Evolutionary conservation across 2,329 filamentous ascomycete genomes (phyloP), one percentile per base, ranked within the genome.

Genomic region (Alternaria infectoria): DNA sequence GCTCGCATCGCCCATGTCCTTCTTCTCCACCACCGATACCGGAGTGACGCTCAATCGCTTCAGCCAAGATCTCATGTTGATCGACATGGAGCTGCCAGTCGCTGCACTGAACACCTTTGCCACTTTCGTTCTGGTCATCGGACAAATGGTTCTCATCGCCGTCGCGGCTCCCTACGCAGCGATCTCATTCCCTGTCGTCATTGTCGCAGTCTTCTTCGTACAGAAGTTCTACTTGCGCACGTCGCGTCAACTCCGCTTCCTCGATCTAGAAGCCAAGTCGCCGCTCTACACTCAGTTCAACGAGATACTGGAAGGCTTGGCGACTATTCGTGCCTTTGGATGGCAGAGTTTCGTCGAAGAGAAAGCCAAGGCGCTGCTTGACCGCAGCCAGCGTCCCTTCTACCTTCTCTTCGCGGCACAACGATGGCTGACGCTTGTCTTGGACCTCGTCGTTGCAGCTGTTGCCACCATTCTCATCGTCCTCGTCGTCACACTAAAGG

Each of bases 261-360:
- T 87, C 8, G 86, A 88, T 68, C 78, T 87, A 0, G 86, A 87
- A 69, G 77, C 81, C 23, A 83, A 84, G 61, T 80, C 81, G 0
- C 83, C 84, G 1, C 76, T 87, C 0, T 86, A 84, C 67, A 83
- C 84, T 0, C 83, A 86, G 45, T 86, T 87, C 64, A 75, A 82
- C 9, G 86, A 88, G 59, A 84, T 83, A 0, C 68, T 86, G 0
- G 74, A 79, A 9, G 85, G 85, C 0, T 67, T 87, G 0, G 65
- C 80, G 1, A 87, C 84, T 0, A 83, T 88, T 36, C 83, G 85
- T 9, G 82, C 86, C 0, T 86, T 86, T 57, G 79, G 79, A 1
- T 86, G 85, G 84, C 77, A 80, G n/a, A 68, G 69, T 6, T 70
- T 76, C 3, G 77, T 82, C 30, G 73, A 78, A 1, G 66, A 80